Conservation (phyloP, 2,329 filamentous ascomycete genomes). For the Colletotrichum tropicicola region DNA sequence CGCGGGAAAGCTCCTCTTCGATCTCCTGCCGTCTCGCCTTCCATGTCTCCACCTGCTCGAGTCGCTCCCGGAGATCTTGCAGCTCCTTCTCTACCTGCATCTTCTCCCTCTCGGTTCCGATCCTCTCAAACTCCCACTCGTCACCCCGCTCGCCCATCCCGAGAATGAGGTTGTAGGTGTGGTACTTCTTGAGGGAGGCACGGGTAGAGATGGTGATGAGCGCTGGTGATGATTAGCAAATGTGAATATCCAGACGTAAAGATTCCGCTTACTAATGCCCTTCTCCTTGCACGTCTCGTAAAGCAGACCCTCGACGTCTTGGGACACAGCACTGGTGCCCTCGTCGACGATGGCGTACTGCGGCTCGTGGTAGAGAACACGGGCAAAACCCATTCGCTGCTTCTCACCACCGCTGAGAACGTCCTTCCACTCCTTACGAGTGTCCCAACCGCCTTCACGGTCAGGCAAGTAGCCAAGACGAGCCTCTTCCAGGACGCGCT, state of each 20-base stretch:
- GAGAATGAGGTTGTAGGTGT: slow-evolving; percentile 88
- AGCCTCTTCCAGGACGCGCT: slow-evolving; percentile 82
- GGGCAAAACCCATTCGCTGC: slow-evolving; percentile 90
- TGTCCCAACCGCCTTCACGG: slow-evolving; percentile 96
- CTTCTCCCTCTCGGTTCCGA: slow-evolving; percentile 93
- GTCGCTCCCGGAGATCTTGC: slow-evolving; percentile 80
- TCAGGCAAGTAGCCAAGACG: slow-evolving; percentile 88
- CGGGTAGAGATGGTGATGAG: slow-evolving; percentile 96
- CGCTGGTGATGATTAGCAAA: slow-evolving; percentile 57
- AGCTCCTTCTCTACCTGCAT: slow-evolving; percentile 92
- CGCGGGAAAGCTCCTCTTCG: slow-evolving; percentile 77
- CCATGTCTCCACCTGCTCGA: slow-evolving; percentile 86
- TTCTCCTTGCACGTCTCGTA: slow-evolving; percentile 94
- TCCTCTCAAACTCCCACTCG: slow-evolving; percentile 92
- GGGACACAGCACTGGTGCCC: slow-evolving; percentile 92
- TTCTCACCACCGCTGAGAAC: slow-evolving; percentile 98
- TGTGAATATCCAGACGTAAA: neutral
- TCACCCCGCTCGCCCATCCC: slow-evolving; percentile 83
- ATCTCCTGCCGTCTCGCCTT: slow-evolving; percentile 82
- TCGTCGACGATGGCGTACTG: slow-evolving; percentile 95
- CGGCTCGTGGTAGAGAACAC: slow-evolving; percentile 93
- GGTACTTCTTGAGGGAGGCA: slow-evolving; percentile 93
- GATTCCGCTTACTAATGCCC: slow-evolving; percentile 80
- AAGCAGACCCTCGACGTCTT: slow-evolving; percentile 90
- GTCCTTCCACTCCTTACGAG: slow-evolving; percentile 97